Evolutionary conservation across 2,329 filamentous ascomycete species (phyloP).

Genomic region (Niveomyces coronatus): DNA sequence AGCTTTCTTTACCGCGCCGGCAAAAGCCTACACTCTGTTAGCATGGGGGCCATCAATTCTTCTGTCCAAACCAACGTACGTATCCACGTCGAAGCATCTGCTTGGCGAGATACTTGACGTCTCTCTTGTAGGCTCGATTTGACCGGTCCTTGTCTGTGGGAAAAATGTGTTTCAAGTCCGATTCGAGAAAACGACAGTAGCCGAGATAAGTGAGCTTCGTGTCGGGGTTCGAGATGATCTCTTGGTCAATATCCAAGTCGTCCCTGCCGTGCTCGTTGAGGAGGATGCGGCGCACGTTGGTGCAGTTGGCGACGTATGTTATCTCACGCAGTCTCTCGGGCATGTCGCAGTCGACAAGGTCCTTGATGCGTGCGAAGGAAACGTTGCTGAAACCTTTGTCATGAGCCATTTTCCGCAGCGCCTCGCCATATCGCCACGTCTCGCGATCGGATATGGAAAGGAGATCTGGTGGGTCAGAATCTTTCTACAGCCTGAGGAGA

Average conservation of each 20-base stretch:
- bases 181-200: constrained; percentile 20
- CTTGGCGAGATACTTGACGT: constrained; percentile 20
- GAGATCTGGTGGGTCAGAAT: too few relatives aligned
- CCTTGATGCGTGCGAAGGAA: constrained; percentile 33
- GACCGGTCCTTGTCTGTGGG: constrained; percentile 14
- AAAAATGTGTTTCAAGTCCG: constrained; percentile 20
- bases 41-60: background rate
- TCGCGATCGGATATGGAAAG: constrained; percentile 35
- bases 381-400: constrained; percentile 31
- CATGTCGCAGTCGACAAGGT: constrained; percentile 31
- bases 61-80: constrained; percentile 12
- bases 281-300: constrained; percentile 20
- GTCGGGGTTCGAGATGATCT: constrained; percentile 19
- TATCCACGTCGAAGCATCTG: constrained; percentile 22
- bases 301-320: constrained; percentile 21
- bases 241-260: constrained; percentile 18
- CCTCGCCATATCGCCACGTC: constrained; percentile 39
- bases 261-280: constrained; percentile 16
- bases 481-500: too few relatives aligned
- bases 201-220: constrained; percentile 21
- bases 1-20: constrained; percentile 16
- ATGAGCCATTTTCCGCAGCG: constrained; percentile 27
- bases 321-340: constrained; percentile 33
- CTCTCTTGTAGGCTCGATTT: constrained; percentile 16
- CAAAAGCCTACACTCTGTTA: constrained; percentile 17